phyloP scores from a whole-genome alignment of 2,329 filamentous ascomycete species.

The Aspergillus pseudoviridinutans region DNA sequence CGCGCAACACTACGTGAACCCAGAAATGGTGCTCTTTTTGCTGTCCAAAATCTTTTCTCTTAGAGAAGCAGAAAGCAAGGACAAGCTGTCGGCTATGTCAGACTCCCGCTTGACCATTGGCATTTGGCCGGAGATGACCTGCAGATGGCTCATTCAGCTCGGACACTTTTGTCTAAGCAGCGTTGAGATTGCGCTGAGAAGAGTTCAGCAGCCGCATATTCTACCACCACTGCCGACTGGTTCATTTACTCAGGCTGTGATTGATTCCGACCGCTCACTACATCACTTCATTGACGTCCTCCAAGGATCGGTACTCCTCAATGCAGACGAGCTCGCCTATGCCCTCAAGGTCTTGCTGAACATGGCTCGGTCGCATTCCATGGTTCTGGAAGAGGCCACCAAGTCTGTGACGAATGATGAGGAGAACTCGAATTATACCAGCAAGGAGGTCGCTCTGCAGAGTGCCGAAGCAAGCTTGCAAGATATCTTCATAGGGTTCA shows the following conservation, averaged over 20 bases:
- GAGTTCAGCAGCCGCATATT: slow-evolving; percentile 29
- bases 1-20: slow-evolving; percentile 28
- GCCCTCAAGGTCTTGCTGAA: slow-evolving; percentile 38
- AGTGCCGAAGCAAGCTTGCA: slow-evolving; percentile 20
- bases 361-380: slow-evolving; percentile 33
- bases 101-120: slow-evolving; percentile 27
- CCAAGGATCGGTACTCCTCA: slow-evolving; percentile 31
- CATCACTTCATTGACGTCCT: slow-evolving; percentile 36
- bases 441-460: not conserved
- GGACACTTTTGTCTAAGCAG: slow-evolving; percentile 37
- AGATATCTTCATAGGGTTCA: slow-evolving; percentile 36
- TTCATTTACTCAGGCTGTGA: slow-evolving; percentile 38
- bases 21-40: slow-evolving; percentile 35
- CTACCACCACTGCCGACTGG: slow-evolving; percentile 36
- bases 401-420: slow-evolving; percentile 30
- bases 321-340: slow-evolving; percentile 37
- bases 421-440: slow-evolving; percentile 9
- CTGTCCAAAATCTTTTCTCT: slow-evolving; percentile 38
- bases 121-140: slow-evolving; percentile 37
- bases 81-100: slow-evolving; percentile 22
- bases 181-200: slow-evolving; percentile 39
- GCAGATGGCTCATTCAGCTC: slow-evolving; percentile 39
- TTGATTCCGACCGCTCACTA: slow-evolving; percentile 37
- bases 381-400: slow-evolving; percentile 29
- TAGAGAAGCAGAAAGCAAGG: slow-evolving; percentile 15